Conservation (phyloP, 176 grass and related monocot species). For the Cenchrus americanus region DNA sequence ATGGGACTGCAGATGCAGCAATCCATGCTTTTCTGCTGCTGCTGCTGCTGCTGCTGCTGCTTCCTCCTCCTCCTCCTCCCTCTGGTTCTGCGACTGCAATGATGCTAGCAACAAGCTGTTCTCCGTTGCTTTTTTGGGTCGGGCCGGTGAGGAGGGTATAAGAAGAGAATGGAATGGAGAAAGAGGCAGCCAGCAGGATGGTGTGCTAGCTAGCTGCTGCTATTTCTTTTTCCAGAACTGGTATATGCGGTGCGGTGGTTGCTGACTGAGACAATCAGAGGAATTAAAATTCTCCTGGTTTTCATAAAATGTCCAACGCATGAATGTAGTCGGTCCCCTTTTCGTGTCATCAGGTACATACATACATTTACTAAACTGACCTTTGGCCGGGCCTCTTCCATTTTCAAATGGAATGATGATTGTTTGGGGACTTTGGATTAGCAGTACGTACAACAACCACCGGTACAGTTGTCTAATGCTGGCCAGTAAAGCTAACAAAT, state of each 20-base stretch:
- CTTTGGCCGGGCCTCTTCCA: not conserved
- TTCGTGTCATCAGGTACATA: conserved; percentile 19
- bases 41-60: not conserved
- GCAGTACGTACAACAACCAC: not conserved
- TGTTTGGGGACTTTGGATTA: not conserved
- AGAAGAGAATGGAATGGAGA: conserved; percentile 11
- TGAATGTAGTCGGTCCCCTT: conserved; percentile 17
- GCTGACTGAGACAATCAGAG: conserved; percentile 45
- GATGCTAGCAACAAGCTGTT: conserved; percentile 19
- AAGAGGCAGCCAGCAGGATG: not conserved
- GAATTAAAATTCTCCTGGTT: conserved; percentile 8
- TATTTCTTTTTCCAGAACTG: conserved; percentile 48
- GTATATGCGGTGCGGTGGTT: conserved; percentile 54
- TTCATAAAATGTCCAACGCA: not conserved
- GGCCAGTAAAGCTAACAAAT: conserved; percentile 2
- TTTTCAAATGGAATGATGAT: not conserved
- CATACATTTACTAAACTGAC: conserved; percentile 44
- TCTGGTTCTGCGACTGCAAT: conserved; percentile 25
- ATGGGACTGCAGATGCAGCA: conserved; percentile 94
- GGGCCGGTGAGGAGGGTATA: conserved; percentile 41
- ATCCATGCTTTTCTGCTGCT: conserved; percentile 84
- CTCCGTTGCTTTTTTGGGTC: conserved; percentile 28
- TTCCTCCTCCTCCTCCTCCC: not conserved
- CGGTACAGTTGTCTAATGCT: conserved; percentile 42
- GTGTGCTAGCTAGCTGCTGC: conserved; percentile 26